These are phyloP conservation scores for Rhizopogon sp. DNA, from an alignment of 768 basidiomycete species.

Conservation along the genomic window DNA sequence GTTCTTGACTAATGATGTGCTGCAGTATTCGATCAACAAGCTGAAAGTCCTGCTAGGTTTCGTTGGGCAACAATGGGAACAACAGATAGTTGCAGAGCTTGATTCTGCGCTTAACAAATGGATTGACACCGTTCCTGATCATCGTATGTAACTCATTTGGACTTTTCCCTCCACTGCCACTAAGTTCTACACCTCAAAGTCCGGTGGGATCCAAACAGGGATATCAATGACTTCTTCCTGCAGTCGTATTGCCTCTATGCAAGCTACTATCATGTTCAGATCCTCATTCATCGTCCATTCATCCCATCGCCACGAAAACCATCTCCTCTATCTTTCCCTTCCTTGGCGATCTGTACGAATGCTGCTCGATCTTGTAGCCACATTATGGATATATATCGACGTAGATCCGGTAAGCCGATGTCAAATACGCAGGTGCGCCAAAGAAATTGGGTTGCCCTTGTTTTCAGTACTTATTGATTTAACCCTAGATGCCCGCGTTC, in stretches of 20 bases:
- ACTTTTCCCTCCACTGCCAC: not conserved
- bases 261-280: slow-evolving; percentile 53
- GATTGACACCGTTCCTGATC: slow-evolving; percentile 62
- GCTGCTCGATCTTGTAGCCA: slow-evolving; percentile 73
- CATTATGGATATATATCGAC: slow-evolving; percentile 56
- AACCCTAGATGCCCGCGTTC: slow-evolving; percentile 34
- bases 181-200: slow-evolving; percentile 21
- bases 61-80: slow-evolving; percentile 51
- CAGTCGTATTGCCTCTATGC: slow-evolving; percentile 49
- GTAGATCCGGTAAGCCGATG: slow-evolving; percentile 21
- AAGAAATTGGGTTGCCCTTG: not conserved
- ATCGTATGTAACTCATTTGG: slow-evolving; percentile 22
- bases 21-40: slow-evolving; percentile 69
- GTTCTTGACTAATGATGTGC: not conserved
- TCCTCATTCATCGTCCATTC: slow-evolving; percentile 75
- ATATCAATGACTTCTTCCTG: slow-evolving; percentile 34
- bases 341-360: slow-evolving; percentile 83
- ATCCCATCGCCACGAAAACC: slow-evolving; percentile 61
- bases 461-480: not conserved
- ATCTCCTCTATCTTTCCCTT: slow-evolving; percentile 44
- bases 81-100: slow-evolving; percentile 63
- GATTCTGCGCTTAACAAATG: slow-evolving; percentile 78
- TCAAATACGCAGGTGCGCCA: slow-evolving; percentile 26
- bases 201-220: slow-evolving; percentile 40
- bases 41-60: slow-evolving; percentile 49